Base-by-base conservation (phyloP, 208 protist species). In the Leishmania guyanensis region DNA sequence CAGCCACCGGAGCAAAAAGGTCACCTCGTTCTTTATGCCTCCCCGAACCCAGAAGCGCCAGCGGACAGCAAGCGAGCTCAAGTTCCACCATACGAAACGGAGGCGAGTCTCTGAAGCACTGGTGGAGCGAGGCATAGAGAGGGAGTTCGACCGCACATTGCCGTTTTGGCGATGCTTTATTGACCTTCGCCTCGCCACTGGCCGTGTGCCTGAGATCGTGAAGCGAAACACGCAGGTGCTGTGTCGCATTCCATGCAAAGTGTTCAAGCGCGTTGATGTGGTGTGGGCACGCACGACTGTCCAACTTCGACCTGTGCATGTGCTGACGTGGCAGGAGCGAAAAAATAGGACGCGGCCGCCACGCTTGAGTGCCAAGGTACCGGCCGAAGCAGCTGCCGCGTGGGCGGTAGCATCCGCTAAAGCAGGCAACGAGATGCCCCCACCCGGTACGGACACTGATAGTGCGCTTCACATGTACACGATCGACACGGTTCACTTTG, bases 401-500 rank as follows among this genome's bases (percentile, higher is more conserved):
- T 9, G 26, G 26, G 69, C 5, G 5, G 22, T 29, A 1, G 6
- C 26, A 73, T 26, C 46, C 10, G 36, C 46, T 36, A 54, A 5
- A 1, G 20, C 12, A 51, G 10, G 17, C 5, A 26, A 22, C 46
- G 22, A 6, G 9, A 10, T 33, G 20, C 39, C 29, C 5, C 39
- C 36, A 0, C 17, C 74, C 12, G 8, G 6, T 12, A 26, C 36
- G 3, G 12, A 58, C 3, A 29, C 0, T 10, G 70, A 64, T 9
- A 29, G 3, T 4, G 26, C 54, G 29, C 8, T 5, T 36, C 56
- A 43, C 26, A 56, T 68, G 2, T 75, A 82, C 72, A 85, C 77
- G 43, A 84, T 96, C 56, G 88, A 90, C 26, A 94, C 91, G 0
- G 84, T 96, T 81, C 92, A 96, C 72, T 96, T 96, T 85, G 92